Conservation (phyloP, 1,284 basidiomycete genomes). For the Laetiporus sulphureus region DNA sequence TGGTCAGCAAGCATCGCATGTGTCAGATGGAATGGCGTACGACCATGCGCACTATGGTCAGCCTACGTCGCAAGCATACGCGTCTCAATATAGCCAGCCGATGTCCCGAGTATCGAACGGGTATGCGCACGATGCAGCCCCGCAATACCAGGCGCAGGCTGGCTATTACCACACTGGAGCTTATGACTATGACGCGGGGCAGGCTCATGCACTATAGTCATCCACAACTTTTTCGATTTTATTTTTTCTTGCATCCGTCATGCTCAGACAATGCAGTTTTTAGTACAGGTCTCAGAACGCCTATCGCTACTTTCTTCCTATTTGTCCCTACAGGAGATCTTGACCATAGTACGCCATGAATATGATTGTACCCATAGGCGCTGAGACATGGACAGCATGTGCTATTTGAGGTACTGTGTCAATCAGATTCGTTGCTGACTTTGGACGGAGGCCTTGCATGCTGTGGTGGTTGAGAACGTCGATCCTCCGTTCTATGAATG, state of each 20-base stretch:
- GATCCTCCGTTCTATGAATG: slow-evolving; percentile 7
- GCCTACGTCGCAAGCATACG: too few species aligned
- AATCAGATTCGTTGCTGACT: too few species aligned
- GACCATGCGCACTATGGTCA: slow-evolving; percentile 1
- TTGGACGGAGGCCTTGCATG: too few species aligned
- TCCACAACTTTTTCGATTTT: slow-evolving; percentile 3
- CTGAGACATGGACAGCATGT: slow-evolving; percentile 13
- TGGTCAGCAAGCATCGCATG: slow-evolving; percentile 13
- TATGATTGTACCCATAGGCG: slow-evolving; percentile 19
- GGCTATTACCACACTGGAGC: too few species aligned
- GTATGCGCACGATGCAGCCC: too few species aligned
- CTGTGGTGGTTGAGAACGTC: background rate
- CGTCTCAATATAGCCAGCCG: too few species aligned
- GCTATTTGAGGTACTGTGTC: background rate
- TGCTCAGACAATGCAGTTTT: slow-evolving; percentile 1
- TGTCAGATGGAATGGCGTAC: slow-evolving; percentile 1
- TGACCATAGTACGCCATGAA: slow-evolving; percentile 9
- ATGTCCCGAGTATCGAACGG: too few species aligned
- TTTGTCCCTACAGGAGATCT: slow-evolving; percentile 2
- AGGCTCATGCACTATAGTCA: slow-evolving; percentile 24
- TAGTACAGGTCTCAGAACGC: slow-evolving; percentile 1
- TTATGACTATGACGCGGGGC: slow-evolving; percentile 21
- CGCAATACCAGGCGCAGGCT: too few species aligned
- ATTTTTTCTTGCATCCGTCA: slow-evolving; percentile 6
- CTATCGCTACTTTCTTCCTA: background rate